phyloP scores from a whole-genome alignment of 139 green algal genomes.

The Picochlorum sp. region DNA sequence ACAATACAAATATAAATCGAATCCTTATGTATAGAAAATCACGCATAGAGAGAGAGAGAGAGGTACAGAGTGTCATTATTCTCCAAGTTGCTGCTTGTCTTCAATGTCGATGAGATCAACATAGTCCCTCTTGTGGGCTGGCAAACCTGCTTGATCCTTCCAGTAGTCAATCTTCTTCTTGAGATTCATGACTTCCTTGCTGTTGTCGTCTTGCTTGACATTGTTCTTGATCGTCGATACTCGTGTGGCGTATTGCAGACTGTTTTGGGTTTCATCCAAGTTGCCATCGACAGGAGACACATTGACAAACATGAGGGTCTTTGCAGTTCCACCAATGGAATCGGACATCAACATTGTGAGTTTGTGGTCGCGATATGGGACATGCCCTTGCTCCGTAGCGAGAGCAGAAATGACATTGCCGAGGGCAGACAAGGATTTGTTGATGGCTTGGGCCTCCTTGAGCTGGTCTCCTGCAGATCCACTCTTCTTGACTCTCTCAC shows the following conservation, averaged over 20 bases:
- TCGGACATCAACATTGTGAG: constrained; percentile 98
- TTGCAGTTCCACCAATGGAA: constrained; percentile 68
- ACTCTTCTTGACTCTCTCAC: constrained; percentile 93
- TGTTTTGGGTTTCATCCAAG: constrained; percentile 85
- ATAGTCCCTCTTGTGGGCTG: constrained; percentile 47
- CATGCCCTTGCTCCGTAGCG: constrained; percentile 63
- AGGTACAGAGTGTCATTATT: constrained; percentile 4
- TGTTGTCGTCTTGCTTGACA: constrained; percentile 68
- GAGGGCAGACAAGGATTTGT: constrained; percentile 92
- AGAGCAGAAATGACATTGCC: constrained; percentile 94
- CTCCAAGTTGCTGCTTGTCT: constrained; percentile 12
- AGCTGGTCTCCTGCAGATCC: constrained; percentile 79
- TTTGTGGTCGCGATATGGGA: constrained; percentile 95
- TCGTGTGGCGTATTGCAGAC: constrained; percentile 73
- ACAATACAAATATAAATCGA: too few species aligned
- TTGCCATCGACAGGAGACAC: constrained; percentile 82
- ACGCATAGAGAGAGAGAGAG: neutral
- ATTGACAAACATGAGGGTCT: constrained; percentile 74
- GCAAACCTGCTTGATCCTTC: constrained; percentile 87
- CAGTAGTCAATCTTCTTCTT: constrained; percentile 75
- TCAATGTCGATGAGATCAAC: constrained; percentile 32
- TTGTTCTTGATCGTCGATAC: constrained; percentile 95
- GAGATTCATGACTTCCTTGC: constrained; percentile 74
- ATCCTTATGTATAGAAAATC: neutral
- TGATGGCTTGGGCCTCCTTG: constrained; percentile 98